Base-by-base conservation (phyloP, 2,329 filamentous ascomycete genomes). In the Lachnellula willkommii region DNA sequence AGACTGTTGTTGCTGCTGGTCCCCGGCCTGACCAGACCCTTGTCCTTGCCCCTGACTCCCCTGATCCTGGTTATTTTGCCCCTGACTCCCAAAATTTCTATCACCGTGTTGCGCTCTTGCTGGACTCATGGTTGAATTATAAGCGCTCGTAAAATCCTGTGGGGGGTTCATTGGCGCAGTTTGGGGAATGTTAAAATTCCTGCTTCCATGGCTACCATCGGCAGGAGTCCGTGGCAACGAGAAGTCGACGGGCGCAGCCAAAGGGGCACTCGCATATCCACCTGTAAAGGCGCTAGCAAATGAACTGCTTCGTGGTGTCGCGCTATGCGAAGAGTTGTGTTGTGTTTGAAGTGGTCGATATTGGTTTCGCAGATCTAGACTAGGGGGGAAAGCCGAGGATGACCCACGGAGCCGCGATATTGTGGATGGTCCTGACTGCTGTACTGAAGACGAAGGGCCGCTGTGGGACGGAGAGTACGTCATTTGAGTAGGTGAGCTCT, bases 181-280 rank as follows among this genome's bases (percentile, higher is more conserved):
- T 63, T 82, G 79, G 2, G 79, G 73, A 64, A 79, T 76, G 12
- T 75, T 74, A 65, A 80, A 81, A 53, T 81, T 78, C 20, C 66
- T 52, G 69, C 70, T 32, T 72, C 69, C 64, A 57, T 69, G 57
- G 55, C 71, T 65, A 50, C 70, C 66, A 52, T 73, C 68, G 32
- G 67, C 68, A 14, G 74, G 72, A 3, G 75, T 76, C 43, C 77
- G 69, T 2, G 78, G 73, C 14, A 79, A 68, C 2, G 77, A 73
- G 61, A 79, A 81, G 52, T 82, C 79, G 58, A 79, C 73, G 1
- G 79, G 79, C 1, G 79, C 77, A 3, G 77, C 77, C 14, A 82
- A 70, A 0, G 81, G 79, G 5, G 79, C 78, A 5, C 79, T 78
- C 1, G 79, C 74, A 62, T 79, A 82, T 60, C 77, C 77, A 4